Evolutionary conservation across 2,329 filamentous ascomycete genomes (phyloP).

Genomic region (Penicillium nordicum): DNA sequence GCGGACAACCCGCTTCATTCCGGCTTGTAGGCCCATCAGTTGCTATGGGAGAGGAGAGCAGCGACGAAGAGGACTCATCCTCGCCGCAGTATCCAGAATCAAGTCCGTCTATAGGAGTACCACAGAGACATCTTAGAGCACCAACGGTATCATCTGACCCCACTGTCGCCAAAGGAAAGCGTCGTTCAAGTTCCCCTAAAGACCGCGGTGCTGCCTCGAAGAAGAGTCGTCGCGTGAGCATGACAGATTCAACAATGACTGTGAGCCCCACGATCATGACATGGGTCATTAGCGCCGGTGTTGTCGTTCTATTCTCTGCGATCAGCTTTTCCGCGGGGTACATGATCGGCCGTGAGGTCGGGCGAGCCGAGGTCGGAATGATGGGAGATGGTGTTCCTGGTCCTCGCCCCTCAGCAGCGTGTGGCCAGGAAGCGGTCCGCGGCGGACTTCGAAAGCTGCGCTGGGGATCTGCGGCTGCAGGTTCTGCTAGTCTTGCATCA

Average conservation of each 20-base stretch:
- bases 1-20: conserved; percentile 50
- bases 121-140: conserved; percentile 21
- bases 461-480: conserved; percentile 40
- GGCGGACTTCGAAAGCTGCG: conserved; percentile 44
- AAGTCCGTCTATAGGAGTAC: conserved; percentile 17
- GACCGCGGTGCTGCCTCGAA: conserved; percentile 34
- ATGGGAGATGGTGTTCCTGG: conserved; percentile 28
- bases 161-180: conserved; percentile 26
- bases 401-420: conserved; percentile 36
- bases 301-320: conserved; percentile 61
- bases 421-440: conserved; percentile 46
- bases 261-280: conserved; percentile 61
- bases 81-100: conserved; percentile 18
- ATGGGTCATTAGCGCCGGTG: conserved; percentile 63
- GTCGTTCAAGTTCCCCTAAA: conserved; percentile 38
- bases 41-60: conserved; percentile 47
- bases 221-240: conserved; percentile 33
- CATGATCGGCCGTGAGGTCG: conserved; percentile 58
- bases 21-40: conserved; percentile 60
- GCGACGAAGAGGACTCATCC: conserved; percentile 23
- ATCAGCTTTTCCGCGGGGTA: conserved; percentile 65
- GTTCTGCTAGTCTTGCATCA: conserved; percentile 38
- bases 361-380: conserved; percentile 48
- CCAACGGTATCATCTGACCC: conserved; percentile 19
- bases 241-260: conserved; percentile 30